These are phyloP conservation scores for Talaromyces thailandensis DNA, from an alignment of 495 filamentous ascomycete species.

Conservation along the genomic window DNA sequence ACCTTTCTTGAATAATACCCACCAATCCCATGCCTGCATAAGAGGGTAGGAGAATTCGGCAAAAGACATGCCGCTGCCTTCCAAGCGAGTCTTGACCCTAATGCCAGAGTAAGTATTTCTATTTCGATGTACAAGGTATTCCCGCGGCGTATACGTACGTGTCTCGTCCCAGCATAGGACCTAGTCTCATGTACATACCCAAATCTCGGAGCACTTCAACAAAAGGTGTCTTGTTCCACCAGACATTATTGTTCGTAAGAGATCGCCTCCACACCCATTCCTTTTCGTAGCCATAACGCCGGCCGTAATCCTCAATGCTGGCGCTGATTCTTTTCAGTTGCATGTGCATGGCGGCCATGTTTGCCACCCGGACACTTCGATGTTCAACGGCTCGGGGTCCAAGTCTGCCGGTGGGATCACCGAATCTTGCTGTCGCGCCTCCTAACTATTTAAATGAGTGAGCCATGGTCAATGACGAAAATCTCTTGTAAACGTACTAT, in stretches of 20 bases:
- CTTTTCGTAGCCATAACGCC: conserved; percentile 49
- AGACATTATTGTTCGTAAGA: conserved; percentile 68
- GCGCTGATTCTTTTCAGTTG: conserved; percentile 73
- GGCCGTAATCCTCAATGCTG: conserved; percentile 55
- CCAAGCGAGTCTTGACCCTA: conserved; percentile 76
- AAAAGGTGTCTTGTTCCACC: conserved; percentile 63
- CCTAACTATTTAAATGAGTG: conserved; percentile 48
- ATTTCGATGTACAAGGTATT: not conserved
- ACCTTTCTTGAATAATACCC: conserved; percentile 59
- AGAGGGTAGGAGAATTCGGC: conserved; percentile 90
- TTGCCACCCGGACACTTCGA: conserved; percentile 48
- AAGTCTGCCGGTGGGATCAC: conserved; percentile 76
- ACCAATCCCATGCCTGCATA: conserved; percentile 97
- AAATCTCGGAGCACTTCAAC: conserved; percentile 64
- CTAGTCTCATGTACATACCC: conserved; percentile 63
- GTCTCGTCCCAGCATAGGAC: conserved; percentile 80
- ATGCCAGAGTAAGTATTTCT: conserved; percentile 12
- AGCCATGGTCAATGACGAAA: conserved; percentile 8
- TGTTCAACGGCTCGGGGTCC: conserved; percentile 53
- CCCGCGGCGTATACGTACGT: conserved; percentile 52
- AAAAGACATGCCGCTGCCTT: conserved; percentile 83
- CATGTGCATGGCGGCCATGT: conserved; percentile 66
- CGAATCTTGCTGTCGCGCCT: conserved; percentile 75
- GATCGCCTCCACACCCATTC: conserved; percentile 54
- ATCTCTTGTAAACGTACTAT: conserved; percentile 37